These are phyloP conservation scores for Colletotrichum gloeosporioides DNA, from an alignment of 2,329 filamentous ascomycete species.

Conservation along the genomic window DNA sequence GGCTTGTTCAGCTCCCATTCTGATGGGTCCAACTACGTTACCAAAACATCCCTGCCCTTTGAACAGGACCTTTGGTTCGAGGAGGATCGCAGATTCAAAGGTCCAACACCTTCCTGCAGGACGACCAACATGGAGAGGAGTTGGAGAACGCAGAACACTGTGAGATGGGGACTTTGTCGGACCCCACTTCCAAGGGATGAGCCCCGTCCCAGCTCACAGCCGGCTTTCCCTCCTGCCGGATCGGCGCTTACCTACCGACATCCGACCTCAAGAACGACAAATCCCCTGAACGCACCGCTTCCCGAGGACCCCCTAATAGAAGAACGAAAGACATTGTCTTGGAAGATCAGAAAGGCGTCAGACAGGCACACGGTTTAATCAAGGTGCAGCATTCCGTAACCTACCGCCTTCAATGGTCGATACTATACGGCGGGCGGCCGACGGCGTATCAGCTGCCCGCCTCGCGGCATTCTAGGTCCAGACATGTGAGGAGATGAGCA, in stretches of 20 bases:
- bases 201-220: neutral
- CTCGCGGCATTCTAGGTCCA: neutral
- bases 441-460: neutral
- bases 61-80: neutral
- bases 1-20: neutral
- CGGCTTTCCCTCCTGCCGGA: neutral
- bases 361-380: neutral
- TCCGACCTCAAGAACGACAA: neutral
- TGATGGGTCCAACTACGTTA: neutral
- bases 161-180: neutral
- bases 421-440: neutral
- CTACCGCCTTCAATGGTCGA: neutral
- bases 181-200: neutral
- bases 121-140: neutral
- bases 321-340: neutral
- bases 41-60: neutral
- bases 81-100: neutral
- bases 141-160: neutral
- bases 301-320: neutral
- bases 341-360: neutral
- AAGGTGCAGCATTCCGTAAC: neutral
- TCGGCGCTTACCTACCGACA: neutral
- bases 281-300: neutral
- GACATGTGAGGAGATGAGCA: neutral
- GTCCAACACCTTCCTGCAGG: neutral